Conservation (phyloP, 148 eudicot genomes). For the Fagopyrum homotropicum region DNA sequence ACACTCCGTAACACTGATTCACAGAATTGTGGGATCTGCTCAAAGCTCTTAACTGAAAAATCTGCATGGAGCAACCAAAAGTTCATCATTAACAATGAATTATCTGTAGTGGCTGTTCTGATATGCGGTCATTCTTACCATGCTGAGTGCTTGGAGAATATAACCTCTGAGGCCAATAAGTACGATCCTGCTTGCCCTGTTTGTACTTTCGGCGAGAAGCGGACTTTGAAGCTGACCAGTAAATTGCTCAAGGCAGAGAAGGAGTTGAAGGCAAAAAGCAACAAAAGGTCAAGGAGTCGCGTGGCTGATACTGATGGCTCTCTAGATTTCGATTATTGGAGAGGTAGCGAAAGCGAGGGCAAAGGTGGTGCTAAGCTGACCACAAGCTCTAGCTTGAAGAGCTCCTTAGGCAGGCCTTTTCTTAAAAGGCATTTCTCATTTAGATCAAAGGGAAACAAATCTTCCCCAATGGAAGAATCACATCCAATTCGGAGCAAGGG, state of each 20-base stretch:
- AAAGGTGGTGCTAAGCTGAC: constrained; percentile 41
- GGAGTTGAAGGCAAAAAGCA: constrained; percentile 44
- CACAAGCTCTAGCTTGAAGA: constrained; percentile 61
- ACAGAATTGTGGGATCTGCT: constrained; percentile 73
- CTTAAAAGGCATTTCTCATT: constrained; percentile 77
- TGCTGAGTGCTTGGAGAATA: constrained; percentile 83
- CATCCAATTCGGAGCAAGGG: constrained; percentile 45
- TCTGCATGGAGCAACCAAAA: constrained; percentile 69
- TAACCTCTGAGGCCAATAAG: constrained; percentile 75
- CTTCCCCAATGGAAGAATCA: constrained; percentile 30
- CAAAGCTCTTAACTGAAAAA: constrained; percentile 64
- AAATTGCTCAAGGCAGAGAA: constrained; percentile 64
- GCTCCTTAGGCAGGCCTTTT: constrained; percentile 59
- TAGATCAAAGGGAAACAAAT: constrained; percentile 49
- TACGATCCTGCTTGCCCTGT: constrained; percentile 91
- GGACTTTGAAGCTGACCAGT: constrained; percentile 50
- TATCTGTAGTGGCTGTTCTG: constrained; percentile 73
- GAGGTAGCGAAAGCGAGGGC: constrained; percentile 33
- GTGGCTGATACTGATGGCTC: constrained; percentile 41
- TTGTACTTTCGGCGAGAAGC: constrained; percentile 88
- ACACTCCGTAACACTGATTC: constrained; percentile 47
- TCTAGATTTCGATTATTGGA: constrained; percentile 43
- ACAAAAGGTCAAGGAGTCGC: constrained; percentile 56
- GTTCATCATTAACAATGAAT: constrained; percentile 53
- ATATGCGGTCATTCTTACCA: constrained; percentile 90